A percentile compares a stretch with the other conserved stretches of the same genome.
Evolutionary conservation across 2,329 filamentous ascomycete species (phyloP).

Genomic region (Myriangium duriaei): DNA sequence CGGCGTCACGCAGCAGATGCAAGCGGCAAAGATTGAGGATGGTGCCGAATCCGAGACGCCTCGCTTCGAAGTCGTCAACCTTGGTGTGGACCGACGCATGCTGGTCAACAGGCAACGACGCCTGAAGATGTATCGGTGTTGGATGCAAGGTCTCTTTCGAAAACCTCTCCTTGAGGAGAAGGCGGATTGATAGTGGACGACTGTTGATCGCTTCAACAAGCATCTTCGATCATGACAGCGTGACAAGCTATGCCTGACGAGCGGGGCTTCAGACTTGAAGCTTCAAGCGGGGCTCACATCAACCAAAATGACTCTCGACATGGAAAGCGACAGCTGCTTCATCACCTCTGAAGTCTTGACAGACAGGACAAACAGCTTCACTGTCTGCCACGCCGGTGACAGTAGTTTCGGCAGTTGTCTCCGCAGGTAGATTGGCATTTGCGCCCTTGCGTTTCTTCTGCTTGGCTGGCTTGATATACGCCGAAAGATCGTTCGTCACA

Average conservation of each 20-base stretch:
- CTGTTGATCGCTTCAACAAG: neutral
- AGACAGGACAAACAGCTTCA: constrained; percentile 48
- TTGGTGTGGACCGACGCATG: constrained; percentile 77
- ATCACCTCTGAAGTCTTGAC: constrained; percentile 53
- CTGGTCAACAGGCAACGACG: constrained; percentile 83
- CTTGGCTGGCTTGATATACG: constrained; percentile 34
- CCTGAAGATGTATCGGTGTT: constrained; percentile 97
- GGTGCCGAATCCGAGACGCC: constrained; percentile 13
- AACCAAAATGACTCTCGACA: constrained; percentile 46
- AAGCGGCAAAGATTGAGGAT: constrained; percentile 11
- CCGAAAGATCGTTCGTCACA: constrained; percentile 37
- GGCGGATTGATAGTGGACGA: neutral
- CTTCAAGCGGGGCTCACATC: neutral
- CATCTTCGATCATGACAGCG: too few relatives aligned
- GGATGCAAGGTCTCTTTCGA: constrained; percentile 66
- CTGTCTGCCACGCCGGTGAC: constrained; percentile 11
- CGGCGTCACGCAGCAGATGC: constrained; percentile 12
- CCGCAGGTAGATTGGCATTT: constrained; percentile 13
- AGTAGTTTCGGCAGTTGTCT: constrained; percentile 11
- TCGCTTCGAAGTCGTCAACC: constrained; percentile 55
- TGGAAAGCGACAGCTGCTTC: constrained; percentile 56
- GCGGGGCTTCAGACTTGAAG: neutral
- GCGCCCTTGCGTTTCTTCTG: constrained; percentile 19
- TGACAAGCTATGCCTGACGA: too few relatives aligned
- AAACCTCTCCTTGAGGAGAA: constrained; percentile 37